Evolutionary conservation across 139 green algal genomes (phyloP).

Genomic region (Pleodorina starrii): DNA sequence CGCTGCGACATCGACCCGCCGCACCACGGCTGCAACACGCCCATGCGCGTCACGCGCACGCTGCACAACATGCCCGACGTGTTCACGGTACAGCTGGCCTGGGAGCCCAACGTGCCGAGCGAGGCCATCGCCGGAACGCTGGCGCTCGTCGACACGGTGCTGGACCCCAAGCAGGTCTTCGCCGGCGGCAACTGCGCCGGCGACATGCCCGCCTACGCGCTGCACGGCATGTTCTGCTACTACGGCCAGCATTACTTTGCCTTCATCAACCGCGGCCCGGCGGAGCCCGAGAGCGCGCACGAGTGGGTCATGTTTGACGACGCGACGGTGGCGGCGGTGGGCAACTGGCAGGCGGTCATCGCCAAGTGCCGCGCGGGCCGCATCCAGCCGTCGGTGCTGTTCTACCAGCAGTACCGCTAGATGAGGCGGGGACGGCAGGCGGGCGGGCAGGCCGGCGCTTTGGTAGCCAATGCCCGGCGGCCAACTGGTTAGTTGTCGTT

Average conservation of each 20-base stretch:
- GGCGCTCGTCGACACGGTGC: conserved; percentile 26
- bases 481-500: no score
- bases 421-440: no score
- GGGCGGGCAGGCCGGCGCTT: no score
- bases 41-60: conserved; percentile 35
- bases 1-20: conserved; percentile 74
- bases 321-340: conserved; percentile 55
- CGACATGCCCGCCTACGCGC: conserved; percentile 58
- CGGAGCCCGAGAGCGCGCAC: conserved; percentile 12
- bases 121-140: conserved; percentile 59
- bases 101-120: conserved; percentile 65
- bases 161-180: conserved; percentile 34
- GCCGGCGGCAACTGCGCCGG: conserved; percentile 2
- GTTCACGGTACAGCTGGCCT: conserved; percentile 80
- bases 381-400: conserved; percentile 81
- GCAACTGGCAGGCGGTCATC: conserved; percentile 74
- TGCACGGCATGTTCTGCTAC: conserved; percentile 90
- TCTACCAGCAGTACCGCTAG: conserved; percentile 59
- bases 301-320: conserved; percentile 90
- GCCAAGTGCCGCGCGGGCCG: conserved; percentile 74
- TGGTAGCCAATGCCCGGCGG: no score
- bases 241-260: conserved; percentile 92
- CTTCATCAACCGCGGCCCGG: conserved; percentile 71
- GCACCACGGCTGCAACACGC: conserved; percentile 62
- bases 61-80: conserved; percentile 59